Percentiles rank a stretch among this genome's conserved stretches.
These are phyloP conservation scores for Echeveria elegans DNA, from an alignment of 164 flowering plant species.

Conservation along the genomic window DNA sequence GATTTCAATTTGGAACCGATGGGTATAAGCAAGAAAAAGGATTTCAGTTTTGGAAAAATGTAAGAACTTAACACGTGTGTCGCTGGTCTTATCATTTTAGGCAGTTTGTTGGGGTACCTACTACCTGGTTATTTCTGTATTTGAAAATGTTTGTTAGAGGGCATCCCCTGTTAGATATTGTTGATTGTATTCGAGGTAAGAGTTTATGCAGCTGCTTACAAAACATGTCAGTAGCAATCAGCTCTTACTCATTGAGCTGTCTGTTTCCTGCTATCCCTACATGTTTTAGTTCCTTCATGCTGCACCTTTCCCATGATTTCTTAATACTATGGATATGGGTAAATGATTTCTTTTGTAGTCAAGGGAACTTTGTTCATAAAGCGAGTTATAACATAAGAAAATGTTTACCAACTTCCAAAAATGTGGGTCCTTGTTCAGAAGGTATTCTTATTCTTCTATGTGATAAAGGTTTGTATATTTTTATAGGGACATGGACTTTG, in stretches of 20 bases:
- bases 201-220: not conserved
- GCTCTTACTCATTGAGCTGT: too few relatives aligned
- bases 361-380: too few relatives aligned
- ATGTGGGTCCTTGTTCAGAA: not conserved
- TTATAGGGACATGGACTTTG: conserved; percentile 86
- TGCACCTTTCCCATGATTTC: not conserved
- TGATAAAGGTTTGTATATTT: conserved; percentile 13
- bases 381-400: too few relatives aligned
- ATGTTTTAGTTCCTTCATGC: not conserved
- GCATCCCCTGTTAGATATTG: not conserved
- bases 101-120: not conserved
- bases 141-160: not conserved
- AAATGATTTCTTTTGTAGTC: not conserved
- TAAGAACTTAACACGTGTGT: conserved; percentile 26
- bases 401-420: not conserved
- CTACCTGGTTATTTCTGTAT: not conserved
- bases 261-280: too few relatives aligned
- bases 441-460: not conserved
- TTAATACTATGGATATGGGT: not conserved
- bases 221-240: too few relatives aligned
- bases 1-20: conserved; percentile 46
- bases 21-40: conserved; percentile 43
- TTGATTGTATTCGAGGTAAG: not conserved
- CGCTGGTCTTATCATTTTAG: not conserved
- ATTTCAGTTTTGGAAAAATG: conserved; percentile 61